Base-by-base conservation (phyloP, 2,329 filamentous ascomycete species). In the Penicillium frequentans region DNA sequence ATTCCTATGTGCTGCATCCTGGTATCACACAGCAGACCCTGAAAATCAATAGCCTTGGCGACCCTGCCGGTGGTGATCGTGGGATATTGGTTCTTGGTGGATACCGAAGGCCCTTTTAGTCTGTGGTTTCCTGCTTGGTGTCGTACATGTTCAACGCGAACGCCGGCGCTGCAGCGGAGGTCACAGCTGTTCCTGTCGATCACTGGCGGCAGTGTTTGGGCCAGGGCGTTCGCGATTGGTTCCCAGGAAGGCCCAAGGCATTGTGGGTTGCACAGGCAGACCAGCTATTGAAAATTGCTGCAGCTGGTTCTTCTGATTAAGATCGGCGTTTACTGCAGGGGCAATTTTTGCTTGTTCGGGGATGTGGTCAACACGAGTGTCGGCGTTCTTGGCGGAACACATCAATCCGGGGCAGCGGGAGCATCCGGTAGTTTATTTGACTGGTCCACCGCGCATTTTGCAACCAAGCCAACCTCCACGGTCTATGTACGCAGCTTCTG, bases 171-270 rank as follows among this genome's bases (percentile, higher is more conserved):
- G 55, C 42, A 54, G 52, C 39, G 50, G 55, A 43, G 42, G 26
- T 49, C 39, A 29, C 19, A 46, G 26, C 6, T 33, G 52, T 58
- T 21, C 58, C 55, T 58, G 55, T 48, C 43, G 58, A 58, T 58
- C 56, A 16, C 23, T 39, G 3, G 14, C 33, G 21, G 45, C 11
- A 16, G 27, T 11, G 16, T 27, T 47, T n/a, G 8, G 33, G 9
- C n/a, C 13, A 23, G 27, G 16, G 51, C 33, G 7, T 27, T 4
- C 19, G 26, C 9, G 27, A 48, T 48, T 48, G 45, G 27, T 33
- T n/a, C 45, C 16, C 27, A 27, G 16, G 24, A 29, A n/a, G 7
- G 23, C 16, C 23, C 21, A n/a, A 31, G 46, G 2, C n/a, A 5
- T 33, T 23, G 19, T 14, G 27, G 19, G 31, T 49, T 37, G 35